These are phyloP conservation scores for Chlamydomonas sp. DNA, from an alignment of 139 green algal genomes.

Conservation along the genomic window DNA sequence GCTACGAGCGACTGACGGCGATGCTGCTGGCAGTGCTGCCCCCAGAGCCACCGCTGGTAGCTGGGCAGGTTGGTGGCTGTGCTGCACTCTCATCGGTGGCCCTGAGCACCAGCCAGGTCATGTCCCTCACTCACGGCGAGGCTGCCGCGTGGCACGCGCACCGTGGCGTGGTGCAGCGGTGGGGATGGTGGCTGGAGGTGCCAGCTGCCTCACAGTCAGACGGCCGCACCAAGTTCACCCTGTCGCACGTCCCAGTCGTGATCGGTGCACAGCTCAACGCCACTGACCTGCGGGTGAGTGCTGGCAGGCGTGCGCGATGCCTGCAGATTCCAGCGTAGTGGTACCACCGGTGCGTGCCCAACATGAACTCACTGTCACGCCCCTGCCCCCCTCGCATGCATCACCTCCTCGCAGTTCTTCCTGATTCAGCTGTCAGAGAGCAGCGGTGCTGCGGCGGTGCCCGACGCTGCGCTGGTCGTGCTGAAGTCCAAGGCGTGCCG, in stretches of 20 bases:
- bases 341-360: no score
- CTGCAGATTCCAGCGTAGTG: not conserved
- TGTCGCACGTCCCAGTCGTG: conserved; percentile 43
- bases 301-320: not conserved
- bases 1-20: conserved; percentile 47
- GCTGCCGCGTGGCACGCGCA: not conserved
- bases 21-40: not conserved
- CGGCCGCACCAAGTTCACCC: not conserved
- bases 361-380: no score
- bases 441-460: conserved; percentile 15
- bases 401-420: conserved; percentile 49
- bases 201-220: not conserved
- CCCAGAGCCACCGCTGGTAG: no score
- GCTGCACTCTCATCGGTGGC: not conserved
- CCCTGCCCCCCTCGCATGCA: no score
- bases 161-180: not conserved
- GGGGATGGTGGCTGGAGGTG: not conserved
- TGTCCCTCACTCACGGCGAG: not conserved
- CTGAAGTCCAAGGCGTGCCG: conserved; percentile 69
- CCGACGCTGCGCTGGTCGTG: conserved; percentile 39
- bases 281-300: conserved; percentile 37
- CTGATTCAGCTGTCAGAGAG: conserved; percentile 55
- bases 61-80: not conserved
- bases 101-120: not conserved
- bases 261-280: conserved; percentile 31